phyloP scores from a whole-genome alignment of 2,329 filamentous ascomycete species.

The Scleromitrula shiraiana region DNA sequence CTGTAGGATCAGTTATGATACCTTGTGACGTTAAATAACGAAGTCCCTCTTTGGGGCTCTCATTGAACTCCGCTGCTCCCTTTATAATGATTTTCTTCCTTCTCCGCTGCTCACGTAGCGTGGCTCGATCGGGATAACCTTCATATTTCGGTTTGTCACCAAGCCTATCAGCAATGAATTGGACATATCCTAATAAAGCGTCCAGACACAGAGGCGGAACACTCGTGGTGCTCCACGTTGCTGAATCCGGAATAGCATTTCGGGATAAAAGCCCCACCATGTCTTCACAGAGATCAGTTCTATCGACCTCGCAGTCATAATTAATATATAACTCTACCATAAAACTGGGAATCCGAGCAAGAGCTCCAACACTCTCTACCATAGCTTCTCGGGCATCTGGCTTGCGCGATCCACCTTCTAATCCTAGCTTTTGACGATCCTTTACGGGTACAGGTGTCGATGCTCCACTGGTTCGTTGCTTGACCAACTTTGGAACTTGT shows the following conservation, averaged over 20 bases:
- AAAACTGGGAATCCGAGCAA: constrained; percentile 88
- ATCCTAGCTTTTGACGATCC: constrained; percentile 82
- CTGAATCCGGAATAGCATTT: constrained; percentile 93
- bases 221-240: constrained; percentile 97
- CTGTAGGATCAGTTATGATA: constrained; percentile 68
- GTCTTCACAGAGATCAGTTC: constrained; percentile 88
- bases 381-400: constrained; percentile 96
- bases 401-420: constrained; percentile 86
- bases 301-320: constrained; percentile 92
- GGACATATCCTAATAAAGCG: constrained; percentile 81
- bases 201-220: constrained; percentile 93
- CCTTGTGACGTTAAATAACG: constrained; percentile 78
- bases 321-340: constrained; percentile 96
- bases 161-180: constrained; percentile 82
- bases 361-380: constrained; percentile 90
- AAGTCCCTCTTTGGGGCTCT: constrained; percentile 82
- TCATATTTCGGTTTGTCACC: constrained; percentile 58
- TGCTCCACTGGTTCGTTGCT: constrained; percentile 70
- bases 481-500: constrained; percentile 79
- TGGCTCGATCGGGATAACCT: constrained; percentile 56
- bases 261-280: constrained; percentile 87
- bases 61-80: constrained; percentile 87
- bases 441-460: constrained; percentile 86
- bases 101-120: constrained; percentile 62
- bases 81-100: constrained; percentile 85